Base-by-base conservation (phyloP, 202 grass and related monocot genomes). In the Saccharum hybrid region DNA sequence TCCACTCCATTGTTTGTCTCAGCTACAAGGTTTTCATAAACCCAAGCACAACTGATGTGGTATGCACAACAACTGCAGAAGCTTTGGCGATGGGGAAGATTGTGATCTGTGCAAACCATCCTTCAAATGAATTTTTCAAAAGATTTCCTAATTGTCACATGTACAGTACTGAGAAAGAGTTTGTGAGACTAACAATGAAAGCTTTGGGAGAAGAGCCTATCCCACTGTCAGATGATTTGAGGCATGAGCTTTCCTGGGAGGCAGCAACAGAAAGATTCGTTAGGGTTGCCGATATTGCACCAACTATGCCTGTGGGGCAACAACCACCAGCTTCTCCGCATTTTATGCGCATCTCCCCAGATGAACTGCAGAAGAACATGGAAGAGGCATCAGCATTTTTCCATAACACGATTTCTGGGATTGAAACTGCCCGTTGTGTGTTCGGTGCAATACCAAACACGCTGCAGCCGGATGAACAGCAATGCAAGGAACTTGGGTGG, bases 1-100 rank as follows among this genome's bases (percentile, higher is more conserved):
- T 38, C 19, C 8, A 60, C 23, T 60, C 21, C 64, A 63, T 72
- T 79, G 42, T 79, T 88, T 85, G 8, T 31, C 51, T 65, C 91
- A 98, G 93, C 85, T 98, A 98, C 83, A 98, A 96, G 91, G 91
- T 96, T 68, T 98, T 98, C 81, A 90, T 96, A 86, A 98, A 98
- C 68, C 93, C 96, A 52, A 96, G 96, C 87, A 98, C 93, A 64
- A 89, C 96, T 33, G 96, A 98, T 84, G 96, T 98, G 19, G 93
- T 98, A 52, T 98, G 96, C 83, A 98, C 93, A 4, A 98, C 96
- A 81, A 98, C 96, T 45, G 89, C 93, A 71, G 96, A 98, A 82
- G 93, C 96, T 33, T 80, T 98, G 68, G 91, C 96, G 0, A 98
- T 98, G 96, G 96, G 93, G 43, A 98, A 98, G 80, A 96, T 94